These are phyloP conservation scores for Gonium pectorale DNA, from an alignment of 139 green algal species.

Conservation along the genomic window DNA sequence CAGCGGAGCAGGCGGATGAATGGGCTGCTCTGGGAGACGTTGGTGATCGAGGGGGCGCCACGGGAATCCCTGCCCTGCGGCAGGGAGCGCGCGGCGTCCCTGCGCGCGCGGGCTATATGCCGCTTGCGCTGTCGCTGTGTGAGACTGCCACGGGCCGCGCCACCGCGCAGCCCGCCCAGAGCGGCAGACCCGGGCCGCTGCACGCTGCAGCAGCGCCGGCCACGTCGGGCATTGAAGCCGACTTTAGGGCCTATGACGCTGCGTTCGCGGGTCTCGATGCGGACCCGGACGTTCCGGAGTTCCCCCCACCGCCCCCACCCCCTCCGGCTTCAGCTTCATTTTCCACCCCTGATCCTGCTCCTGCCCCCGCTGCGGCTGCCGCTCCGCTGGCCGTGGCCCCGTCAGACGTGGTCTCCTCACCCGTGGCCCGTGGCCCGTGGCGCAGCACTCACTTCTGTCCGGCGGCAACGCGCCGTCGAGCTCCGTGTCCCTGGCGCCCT, in stretches of 20 bases:
- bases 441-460: no score
- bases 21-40: background rate
- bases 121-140: background rate
- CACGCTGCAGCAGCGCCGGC: background rate
- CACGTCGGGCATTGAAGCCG: background rate
- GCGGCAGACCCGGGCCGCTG: background rate
- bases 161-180: background rate
- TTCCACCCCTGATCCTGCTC: no score
- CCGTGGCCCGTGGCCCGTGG: no score
- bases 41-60: background rate
- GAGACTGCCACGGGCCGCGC: background rate
- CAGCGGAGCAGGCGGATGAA: background rate
- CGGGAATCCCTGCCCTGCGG: no score
- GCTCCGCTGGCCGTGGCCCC: no score
- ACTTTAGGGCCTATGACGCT: background rate
- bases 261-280: constrained; percentile 30
- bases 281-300: constrained; percentile 7
- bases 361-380: no score
- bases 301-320: background rate
- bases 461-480: no score
- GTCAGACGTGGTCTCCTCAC: no score
- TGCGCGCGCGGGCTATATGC: background rate
- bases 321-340: no score
- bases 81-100: background rate
- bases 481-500: no score